Conservation (phyloP, 2,329 filamentous ascomycete species). For the Aspergillus novofumigatus region DNA sequence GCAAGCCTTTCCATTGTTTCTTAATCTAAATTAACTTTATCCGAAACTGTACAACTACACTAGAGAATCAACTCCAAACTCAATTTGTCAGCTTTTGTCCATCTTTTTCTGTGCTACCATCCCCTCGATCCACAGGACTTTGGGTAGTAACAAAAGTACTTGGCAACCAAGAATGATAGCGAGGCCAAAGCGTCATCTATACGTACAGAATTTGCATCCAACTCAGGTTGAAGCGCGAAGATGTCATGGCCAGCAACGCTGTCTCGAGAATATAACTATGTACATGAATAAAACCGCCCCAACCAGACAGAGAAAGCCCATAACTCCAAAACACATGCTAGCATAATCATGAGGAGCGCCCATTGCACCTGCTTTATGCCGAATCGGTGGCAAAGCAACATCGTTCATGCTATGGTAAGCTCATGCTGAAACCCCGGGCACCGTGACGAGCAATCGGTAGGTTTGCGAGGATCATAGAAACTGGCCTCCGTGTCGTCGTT, state of each 20-base stretch:
- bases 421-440: constrained; percentile 28
- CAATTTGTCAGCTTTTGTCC: background rate
- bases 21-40: constrained; percentile 3
- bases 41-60: constrained; percentile 21
- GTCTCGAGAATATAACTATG: background rate
- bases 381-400: background rate
- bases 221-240: background rate
- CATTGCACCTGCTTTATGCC: background rate
- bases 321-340: background rate
- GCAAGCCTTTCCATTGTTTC: constrained; percentile 17
- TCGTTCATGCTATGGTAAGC: constrained; percentile 5
- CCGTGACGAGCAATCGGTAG: constrained; percentile 46
- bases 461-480: constrained; percentile 51
- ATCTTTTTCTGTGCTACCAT: background rate
- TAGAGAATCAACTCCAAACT: constrained; percentile 18
- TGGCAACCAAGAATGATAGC: too few relatives aligned
- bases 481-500: constrained; percentile 33
- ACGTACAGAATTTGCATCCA: background rate
- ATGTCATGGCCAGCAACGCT: background rate
- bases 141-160: background rate
- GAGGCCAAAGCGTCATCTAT: background rate
- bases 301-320: background rate
- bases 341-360: background rate
- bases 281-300: background rate
- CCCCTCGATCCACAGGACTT: background rate